phyloP scores from a whole-genome alignment of 306 rosid species.

The Herpetospermum pedunculosum region DNA sequence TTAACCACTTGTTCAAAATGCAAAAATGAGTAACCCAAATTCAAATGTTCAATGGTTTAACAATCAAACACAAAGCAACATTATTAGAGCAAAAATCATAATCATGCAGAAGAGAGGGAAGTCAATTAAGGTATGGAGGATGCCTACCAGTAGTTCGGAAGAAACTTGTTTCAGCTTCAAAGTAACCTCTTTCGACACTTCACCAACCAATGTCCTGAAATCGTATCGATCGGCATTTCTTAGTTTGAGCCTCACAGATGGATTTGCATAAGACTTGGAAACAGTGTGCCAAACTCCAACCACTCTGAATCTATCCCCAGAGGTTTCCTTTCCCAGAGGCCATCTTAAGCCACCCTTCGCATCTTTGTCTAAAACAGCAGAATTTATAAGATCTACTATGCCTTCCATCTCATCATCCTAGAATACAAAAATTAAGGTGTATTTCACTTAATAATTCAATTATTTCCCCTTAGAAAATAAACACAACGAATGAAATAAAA shows the following conservation, averaged over 20 bases:
- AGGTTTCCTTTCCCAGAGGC: conserved; percentile 32
- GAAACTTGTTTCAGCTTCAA: conserved; percentile 23
- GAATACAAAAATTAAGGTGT: neutral
- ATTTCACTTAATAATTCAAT: neutral
- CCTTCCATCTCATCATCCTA: conserved; percentile 43
- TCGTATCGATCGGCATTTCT: conserved; percentile 37
- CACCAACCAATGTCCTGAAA: conserved; percentile 31
- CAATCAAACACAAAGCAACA: neutral
- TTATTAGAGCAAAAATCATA: neutral
- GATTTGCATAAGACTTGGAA: conserved; percentile 16
- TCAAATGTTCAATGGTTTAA: neutral
- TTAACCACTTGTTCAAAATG: too few species aligned
- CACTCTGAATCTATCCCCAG: conserved; percentile 29
- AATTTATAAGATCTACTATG: conserved; percentile 26
- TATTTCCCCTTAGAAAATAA: neutral
- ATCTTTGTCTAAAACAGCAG: conserved; percentile 32
- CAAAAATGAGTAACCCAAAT: too few species aligned
- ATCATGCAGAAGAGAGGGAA: neutral
- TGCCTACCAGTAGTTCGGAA: conserved; percentile 23
- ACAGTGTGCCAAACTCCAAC: conserved; percentile 29
- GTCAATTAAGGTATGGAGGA: neutral
- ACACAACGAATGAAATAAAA: neutral
- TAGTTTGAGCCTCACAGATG: conserved; percentile 26
- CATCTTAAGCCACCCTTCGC: conserved; percentile 61
- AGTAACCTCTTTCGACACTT: conserved; percentile 21